Evolutionary conservation across 2,329 filamentous ascomycete genomes (phyloP).

Genomic region (Fusarium azukiicola): DNA sequence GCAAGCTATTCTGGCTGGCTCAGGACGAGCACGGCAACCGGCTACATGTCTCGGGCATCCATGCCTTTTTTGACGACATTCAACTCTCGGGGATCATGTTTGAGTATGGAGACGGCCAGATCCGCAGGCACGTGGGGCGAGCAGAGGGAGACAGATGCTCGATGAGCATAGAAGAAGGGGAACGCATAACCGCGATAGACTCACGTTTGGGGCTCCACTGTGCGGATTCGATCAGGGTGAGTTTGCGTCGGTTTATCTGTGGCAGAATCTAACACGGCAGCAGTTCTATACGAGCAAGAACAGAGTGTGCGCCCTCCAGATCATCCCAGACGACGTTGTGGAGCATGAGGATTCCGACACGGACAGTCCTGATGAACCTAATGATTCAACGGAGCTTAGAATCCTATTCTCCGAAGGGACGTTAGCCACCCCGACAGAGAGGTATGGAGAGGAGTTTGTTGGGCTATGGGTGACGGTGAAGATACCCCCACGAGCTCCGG

Average conservation of each 20-base stretch:
- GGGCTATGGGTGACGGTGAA: slow-evolving; percentile 23
- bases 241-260: background rate
- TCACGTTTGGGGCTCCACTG: background rate
- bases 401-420: too few relatives aligned
- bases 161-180: background rate
- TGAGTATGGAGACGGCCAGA: background rate
- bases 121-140: background rate
- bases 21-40: background rate
- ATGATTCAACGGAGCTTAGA: too few relatives aligned
- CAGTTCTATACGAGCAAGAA: background rate
- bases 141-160: background rate
- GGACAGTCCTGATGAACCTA: background rate
- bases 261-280: background rate
- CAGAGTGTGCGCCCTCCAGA: background rate
- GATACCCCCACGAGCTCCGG: background rate
- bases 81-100: slow-evolving; percentile 18
- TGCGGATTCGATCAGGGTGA: slow-evolving; percentile 10
- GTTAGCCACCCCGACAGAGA: background rate
- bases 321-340: background rate
- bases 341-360: background rate
- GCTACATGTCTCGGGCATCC: background rate
- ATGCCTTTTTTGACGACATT: background rate
- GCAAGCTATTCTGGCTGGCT: slow-evolving; percentile 26
- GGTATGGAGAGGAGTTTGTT: background rate
- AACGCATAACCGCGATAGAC: slow-evolving; percentile 5